Percentiles rank a stretch among this genome's conserved stretches.
Evolutionary conservation across 2,329 filamentous ascomycete species (phyloP).

Genomic region (Alternaria sp.): DNA sequence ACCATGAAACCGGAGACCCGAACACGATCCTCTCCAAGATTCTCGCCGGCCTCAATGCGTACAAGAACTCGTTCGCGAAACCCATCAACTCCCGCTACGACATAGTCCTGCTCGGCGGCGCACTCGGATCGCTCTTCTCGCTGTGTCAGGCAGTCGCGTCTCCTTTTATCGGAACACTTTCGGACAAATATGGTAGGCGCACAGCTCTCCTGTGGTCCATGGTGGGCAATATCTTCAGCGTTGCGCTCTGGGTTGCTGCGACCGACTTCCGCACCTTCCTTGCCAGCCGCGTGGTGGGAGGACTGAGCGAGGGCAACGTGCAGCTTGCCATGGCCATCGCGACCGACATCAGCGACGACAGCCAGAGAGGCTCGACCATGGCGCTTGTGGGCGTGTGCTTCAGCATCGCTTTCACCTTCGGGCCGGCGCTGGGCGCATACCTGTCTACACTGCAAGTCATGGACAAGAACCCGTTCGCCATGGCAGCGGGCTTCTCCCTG

Average conservation of each 20-base stretch:
- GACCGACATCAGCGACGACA: conserved; percentile 89
- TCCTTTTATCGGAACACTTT: conserved; percentile 86
- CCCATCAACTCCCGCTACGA: conserved; percentile 97
- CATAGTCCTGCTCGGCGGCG: conserved; percentile 92
- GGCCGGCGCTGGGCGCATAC: conserved; percentile 87
- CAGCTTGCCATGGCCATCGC: conserved; percentile 96
- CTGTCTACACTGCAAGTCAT: conserved; percentile 79
- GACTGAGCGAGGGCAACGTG: conserved; percentile 94
- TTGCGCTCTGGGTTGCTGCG: conserved; percentile 91
- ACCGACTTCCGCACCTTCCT: conserved; percentile 96
- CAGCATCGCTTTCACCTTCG: conserved; percentile 95
- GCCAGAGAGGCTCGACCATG: conserved; percentile 87
- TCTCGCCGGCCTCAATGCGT: conserved; percentile 83
- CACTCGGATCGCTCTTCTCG: conserved; percentile 90
- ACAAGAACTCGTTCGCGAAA: conserved; percentile 90
- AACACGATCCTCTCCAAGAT: conserved; percentile 78
- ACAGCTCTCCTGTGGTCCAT: conserved; percentile 89
- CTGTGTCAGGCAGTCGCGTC: conserved; percentile 91
- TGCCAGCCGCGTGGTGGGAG: conserved; percentile 89
- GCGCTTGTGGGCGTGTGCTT: conserved; percentile 96
- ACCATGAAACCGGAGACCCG: conserved; percentile 68
- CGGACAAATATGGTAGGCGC: conserved; percentile 85
- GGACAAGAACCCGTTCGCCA: conserved; percentile 89
- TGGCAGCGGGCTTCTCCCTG: conserved; percentile 86
- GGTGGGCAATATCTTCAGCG: conserved; percentile 89